Evolutionary conservation across 805 yeast genomes (phyloP), one percentile per base, ranked within the genome.

Genomic region (Candida chauliodis): DNA sequence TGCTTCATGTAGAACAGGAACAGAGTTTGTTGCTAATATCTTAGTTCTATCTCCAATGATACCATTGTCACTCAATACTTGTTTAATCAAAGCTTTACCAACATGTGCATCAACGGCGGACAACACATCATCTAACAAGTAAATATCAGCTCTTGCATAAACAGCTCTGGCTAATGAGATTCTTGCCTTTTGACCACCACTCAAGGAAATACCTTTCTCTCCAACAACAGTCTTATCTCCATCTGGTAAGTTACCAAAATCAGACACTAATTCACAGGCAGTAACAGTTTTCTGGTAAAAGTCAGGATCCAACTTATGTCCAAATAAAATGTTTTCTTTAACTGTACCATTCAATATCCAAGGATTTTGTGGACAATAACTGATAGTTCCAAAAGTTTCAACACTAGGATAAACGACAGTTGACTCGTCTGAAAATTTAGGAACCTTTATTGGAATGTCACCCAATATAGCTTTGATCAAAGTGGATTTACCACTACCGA

Each of bases 71-170:
- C 63, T 46, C 30, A 66, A 53, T 2, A 66, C 69, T 8, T 57
- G 46, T 15, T 53, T 42, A 31, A 59, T 55, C 16, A 66, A 55
- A 23, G 44, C 53, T 42, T 61, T 61, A 15, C 70, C 71, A 30
- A 66, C 72, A 45, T 66, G 71, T 11, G 69, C 53, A 44, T 66
- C 72, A 18, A 66, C 72, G 18, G 72, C 71, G 33, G 70, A 62
- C 38, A 66, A 53, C n/a, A 66, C 49, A 43, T 66, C 72, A 38
- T 66, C 72, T 14, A 66, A 48, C n/a, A 66, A 44, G 42, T 62
- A 63, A 19, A 64, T 51, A 26, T 63, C 71, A 4, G 71, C 66
- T 32, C 66, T 56, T 3, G 69, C 48, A 41, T 66, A 66, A 4
- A 66, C 70, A 6, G 71, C 71, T 44, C 72, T 52, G 2, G 72